A percentile compares a stretch with the other conserved stretches of the same genome.
Evolutionary conservation across 768 basidiomycete genomes (phyloP).

Genomic region (Tricholoma matsutake): DNA sequence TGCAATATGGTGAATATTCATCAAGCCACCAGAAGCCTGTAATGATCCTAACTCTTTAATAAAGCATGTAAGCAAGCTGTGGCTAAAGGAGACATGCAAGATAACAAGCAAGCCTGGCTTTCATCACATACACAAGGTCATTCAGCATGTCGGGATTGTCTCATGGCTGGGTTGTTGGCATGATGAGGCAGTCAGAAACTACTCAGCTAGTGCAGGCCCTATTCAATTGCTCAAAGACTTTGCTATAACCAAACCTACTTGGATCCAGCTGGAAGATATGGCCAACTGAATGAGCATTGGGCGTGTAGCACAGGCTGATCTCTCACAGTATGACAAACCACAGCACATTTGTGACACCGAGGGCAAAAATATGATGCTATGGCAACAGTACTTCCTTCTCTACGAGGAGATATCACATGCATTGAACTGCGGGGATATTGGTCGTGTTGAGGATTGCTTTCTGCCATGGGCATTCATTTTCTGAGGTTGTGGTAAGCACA

Average conservation of each 20-base stretch:
- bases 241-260: conserved; percentile 15
- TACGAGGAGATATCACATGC: conserved; percentile 38
- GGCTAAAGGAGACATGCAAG: conserved; percentile 28
- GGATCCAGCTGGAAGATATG: conserved; percentile 11
- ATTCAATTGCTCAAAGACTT: conserved; percentile 25
- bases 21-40: conserved; percentile 10
- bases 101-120: conserved; percentile 31
- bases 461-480: conserved; percentile 15
- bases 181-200: background rate
- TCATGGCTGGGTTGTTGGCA: conserved; percentile 17
- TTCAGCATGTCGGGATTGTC: conserved; percentile 26
- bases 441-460: conserved; percentile 7
- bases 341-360: conserved; percentile 24
- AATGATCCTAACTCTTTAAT: background rate
- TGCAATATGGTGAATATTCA: conserved; percentile 22
- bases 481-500: conserved; percentile 12
- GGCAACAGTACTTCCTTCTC: conserved; percentile 32
- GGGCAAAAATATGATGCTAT: conserved; percentile 29
- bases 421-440: conserved; percentile 15
- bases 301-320: conserved; percentile 14
- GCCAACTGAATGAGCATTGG: conserved; percentile 17
- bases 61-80: conserved; percentile 18
- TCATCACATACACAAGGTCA: conserved; percentile 32
- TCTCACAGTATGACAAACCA: background rate
- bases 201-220: background rate